Evolutionary conservation across 306 rosid species (phyloP), one percentile per base, ranked within the genome.

Genomic region (Biancaea sappan): DNA sequence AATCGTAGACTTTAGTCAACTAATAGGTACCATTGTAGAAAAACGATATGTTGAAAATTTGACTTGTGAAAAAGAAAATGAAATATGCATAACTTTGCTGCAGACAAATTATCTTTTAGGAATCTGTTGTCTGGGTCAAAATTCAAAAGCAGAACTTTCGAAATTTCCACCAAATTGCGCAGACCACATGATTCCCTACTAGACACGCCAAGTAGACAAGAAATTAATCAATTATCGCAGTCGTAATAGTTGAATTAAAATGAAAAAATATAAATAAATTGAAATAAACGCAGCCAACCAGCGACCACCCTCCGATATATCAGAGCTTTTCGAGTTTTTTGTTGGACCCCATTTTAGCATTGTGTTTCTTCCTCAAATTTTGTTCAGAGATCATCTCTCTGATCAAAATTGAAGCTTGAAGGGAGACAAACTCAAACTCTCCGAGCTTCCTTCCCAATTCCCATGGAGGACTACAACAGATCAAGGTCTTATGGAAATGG

Each of bases 381-480:
- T 53, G n/a, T n/a, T n/a, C n/a, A n/a, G n/a, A n/a, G 65, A 46
- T 67, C 13, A 54, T 64, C 69, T 54, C 56, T 41, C 51, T 68
- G 43, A 24, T 53, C 8, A 38, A 52, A 54, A 44, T n/a, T n/a
- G n/a, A 71, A 58, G 32, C 54, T 72, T 72, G 10, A 59, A 53
- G 54, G 71, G n/a, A 62, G 11, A 56, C 50, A 69, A 26, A 53
- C 14, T 35, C 47, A 54, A 16, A 19, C 24, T 9, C 48, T 59
- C 38, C 25, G 65, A 14, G 8, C 73, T 43, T 48, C 22, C 74
- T 64, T 67, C 40, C 63, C 8, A 35, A 26, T 48, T 69, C 22
- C 81, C 64, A 91, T 91, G 97, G 98, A 80, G 57, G 92, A 89
- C 26, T 75, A 83, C 71, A 74, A 79, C 57, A 83, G 94, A 86